Conservation (phyloP, 495 filamentous ascomycete genomes). For the Lasiosphaeria ovina region DNA sequence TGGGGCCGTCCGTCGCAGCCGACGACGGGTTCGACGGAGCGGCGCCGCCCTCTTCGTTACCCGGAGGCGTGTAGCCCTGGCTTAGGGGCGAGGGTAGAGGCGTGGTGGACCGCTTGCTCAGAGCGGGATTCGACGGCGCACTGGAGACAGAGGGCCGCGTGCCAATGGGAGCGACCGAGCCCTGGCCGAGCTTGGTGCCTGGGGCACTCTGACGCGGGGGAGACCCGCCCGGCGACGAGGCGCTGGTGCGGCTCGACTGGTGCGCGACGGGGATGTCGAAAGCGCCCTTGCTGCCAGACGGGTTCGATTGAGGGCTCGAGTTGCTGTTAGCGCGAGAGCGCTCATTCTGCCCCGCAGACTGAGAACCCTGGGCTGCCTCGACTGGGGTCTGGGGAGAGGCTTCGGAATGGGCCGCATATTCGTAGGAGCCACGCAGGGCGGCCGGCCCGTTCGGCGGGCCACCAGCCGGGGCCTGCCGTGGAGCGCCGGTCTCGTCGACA, state of each 20-base stretch:
- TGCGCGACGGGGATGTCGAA: constrained; percentile 65
- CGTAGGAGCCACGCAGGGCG: constrained; percentile 54
- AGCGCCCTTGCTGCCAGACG: constrained; percentile 62
- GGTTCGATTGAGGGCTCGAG: constrained; percentile 68
- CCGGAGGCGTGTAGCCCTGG: constrained; percentile 65
- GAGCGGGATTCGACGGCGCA: constrained; percentile 59
- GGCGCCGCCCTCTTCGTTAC: constrained; percentile 37
- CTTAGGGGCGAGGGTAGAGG: constrained; percentile 85
- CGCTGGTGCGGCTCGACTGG: constrained; percentile 80
- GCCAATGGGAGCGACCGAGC: constrained; percentile 84
- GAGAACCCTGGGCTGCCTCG: constrained; percentile 38
- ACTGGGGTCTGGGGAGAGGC: constrained; percentile 52
- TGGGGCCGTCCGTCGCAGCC: constrained; percentile 37
- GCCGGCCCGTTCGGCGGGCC: constrained; percentile 42
- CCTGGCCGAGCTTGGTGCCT: constrained; percentile 47
- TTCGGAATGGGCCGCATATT: constrained; percentile 41
- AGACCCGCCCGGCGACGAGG: constrained; percentile 86
- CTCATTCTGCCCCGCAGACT: constrained; percentile 54
- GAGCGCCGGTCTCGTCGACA: constrained; percentile 58
- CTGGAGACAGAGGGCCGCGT: constrained; percentile 67
- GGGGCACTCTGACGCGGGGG: constrained; percentile 66
- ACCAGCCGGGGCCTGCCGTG: constrained; percentile 51
- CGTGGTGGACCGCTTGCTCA: constrained; percentile 85
- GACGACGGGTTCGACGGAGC: constrained; percentile 37
- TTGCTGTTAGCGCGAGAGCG: constrained; percentile 84